Conservation (phyloP, 1,139 yeast species). For the Yamadazyma kanchanaburiensis region DNA sequence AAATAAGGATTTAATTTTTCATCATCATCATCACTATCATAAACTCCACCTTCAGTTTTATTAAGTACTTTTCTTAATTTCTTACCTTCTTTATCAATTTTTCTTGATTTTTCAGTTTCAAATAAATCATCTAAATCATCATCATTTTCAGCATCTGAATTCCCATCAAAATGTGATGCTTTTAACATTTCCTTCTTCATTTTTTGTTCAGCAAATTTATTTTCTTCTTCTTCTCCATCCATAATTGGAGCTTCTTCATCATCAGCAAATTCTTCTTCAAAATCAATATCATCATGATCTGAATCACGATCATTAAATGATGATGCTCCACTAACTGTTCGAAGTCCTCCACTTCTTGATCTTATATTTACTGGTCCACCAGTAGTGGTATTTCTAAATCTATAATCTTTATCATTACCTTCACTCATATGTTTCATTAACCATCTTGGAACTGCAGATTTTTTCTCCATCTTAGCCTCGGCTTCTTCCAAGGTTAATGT, state of each 20-base stretch:
- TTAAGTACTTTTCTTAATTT: slow-evolving; percentile 79
- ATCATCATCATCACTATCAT: slow-evolving; percentile 67
- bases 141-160: slow-evolving; percentile 44
- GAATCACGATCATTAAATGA: slow-evolving; percentile 56
- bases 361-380: neutral
- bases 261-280: slow-evolving; percentile 95
- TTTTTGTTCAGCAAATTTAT: slow-evolving; percentile 82
- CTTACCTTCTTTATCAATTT: slow-evolving; percentile 89
- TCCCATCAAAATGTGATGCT: slow-evolving; percentile 72
- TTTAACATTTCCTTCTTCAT: slow-evolving; percentile 87
- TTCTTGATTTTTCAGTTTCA: slow-evolving; percentile 58
- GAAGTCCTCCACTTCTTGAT: slow-evolving; percentile 26
- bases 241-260: slow-evolving; percentile 98
- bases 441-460: slow-evolving; percentile 86
- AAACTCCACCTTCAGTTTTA: slow-evolving; percentile 85
- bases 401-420: slow-evolving; percentile 46
- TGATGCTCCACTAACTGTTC: slow-evolving; percentile 58
- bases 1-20: slow-evolving; percentile 74
- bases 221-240: slow-evolving; percentile 96
- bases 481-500: slow-evolving; percentile 95
- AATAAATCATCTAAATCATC: slow-evolving; percentile 64
- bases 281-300: slow-evolving; percentile 90
- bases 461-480: slow-evolving; percentile 88
- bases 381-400: slow-evolving; percentile 33
- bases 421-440: slow-evolving; percentile 87